These are phyloP conservation scores for Cocos nucifera DNA, from an alignment of 176 grass and related monocot genomes.

Conservation along the genomic window DNA sequence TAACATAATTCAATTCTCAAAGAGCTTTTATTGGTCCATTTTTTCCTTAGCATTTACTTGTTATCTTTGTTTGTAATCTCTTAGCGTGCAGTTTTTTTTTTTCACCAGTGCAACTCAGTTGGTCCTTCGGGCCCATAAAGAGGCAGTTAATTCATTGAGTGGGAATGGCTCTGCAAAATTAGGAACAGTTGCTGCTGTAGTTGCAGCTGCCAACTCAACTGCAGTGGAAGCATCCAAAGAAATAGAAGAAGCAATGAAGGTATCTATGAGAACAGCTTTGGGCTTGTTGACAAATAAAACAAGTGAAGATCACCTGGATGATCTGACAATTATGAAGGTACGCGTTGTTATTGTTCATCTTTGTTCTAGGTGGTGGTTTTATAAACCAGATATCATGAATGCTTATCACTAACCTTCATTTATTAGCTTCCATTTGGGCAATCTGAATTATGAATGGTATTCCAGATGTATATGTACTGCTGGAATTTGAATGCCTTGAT, in stretches of 20 bases:
- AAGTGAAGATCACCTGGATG: conserved; percentile 70
- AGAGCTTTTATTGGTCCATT: no score
- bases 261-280: conserved; percentile 74
- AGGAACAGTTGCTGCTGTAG: conserved; percentile 84
- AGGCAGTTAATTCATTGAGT: conserved; percentile 84
- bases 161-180: conserved; percentile 60
- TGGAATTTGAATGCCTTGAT: no score
- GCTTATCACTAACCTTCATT: neutral
- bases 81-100: neutral
- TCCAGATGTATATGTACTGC: no score
- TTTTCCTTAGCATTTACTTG: neutral
- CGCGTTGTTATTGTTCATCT: conserved; percentile 3
- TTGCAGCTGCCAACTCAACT: conserved; percentile 80
- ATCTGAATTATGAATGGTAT: no score
- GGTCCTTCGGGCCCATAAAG: conserved; percentile 85
- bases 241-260: conserved; percentile 82
- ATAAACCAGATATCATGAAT: no score
- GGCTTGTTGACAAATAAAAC: conserved; percentile 46
- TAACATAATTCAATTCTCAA: no score
- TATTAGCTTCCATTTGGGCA: neutral
- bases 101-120: conserved; percentile 66
- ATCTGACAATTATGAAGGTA: conserved; percentile 99
- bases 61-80: neutral
- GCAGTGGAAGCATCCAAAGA: conserved; percentile 87
- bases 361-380: neutral